Base-by-base conservation (phyloP, 345 rosid genomes). In the Brassica carinata region DNA sequence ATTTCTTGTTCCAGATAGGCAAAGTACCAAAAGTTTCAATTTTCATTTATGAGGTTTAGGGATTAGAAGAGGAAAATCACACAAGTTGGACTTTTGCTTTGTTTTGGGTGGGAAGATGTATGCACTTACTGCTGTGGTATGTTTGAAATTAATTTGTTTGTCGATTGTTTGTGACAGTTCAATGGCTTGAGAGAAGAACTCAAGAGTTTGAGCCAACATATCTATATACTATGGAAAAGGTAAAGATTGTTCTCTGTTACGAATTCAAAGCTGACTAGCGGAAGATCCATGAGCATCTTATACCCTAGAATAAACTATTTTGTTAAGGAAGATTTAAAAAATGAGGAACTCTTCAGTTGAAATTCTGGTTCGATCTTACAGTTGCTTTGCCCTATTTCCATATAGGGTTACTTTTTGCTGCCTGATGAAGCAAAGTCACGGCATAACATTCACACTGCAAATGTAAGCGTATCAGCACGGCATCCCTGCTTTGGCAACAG, bases 401-500 rank as follows among this genome's bases (percentile, higher is more conserved):
- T 77, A 72, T 86, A 96, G 98, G 98, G 99, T 10, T 96, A 87
- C 86, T 89, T 96, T 84, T 87, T 93, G 88, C 91, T 96, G 55
- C 95, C 98, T 59, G 99, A 94, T 83, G 93, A 85, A 69, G 95
- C 96, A 3, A 96, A 85, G 83, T 84, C 88, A 83, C 90, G 83
- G 64, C 99, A 96, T 89, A 91, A 91, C 76, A 91, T 96, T 73
- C 88, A 73, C 33, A 96, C 98, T 61, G 84, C 83, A 64, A 96
- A 96, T 83, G 85, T 92, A 71, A 94, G 94, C 87, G 85, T 96
- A 87, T 90, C 97, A 48, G 97, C 97, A 85, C 87, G 88, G 63
- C 94, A 96, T 88, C 86, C 97, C 66, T 96, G 97, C 88, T 96
- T 96, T 84, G 99, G 98, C 30, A 96, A 96, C 94, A 94, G 99